A percentile compares a stretch with the other conserved stretches of the same genome.
Conservation (phyloP, 768 basidiomycete genomes). For the Podaxis sp. region DNA sequence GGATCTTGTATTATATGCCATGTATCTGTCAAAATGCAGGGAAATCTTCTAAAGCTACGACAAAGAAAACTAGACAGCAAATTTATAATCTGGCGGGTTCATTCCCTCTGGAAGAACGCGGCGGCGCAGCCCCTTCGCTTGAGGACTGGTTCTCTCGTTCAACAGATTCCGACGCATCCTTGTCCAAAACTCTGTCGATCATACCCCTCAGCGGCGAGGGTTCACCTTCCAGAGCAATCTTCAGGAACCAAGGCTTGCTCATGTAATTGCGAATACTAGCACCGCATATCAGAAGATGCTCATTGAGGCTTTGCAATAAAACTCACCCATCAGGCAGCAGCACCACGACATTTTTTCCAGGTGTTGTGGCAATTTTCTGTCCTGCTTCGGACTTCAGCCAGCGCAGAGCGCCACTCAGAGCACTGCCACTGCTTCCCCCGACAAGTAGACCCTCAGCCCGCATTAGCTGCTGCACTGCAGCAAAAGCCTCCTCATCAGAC, state of each 20-base stretch:
- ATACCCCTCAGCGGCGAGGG: constrained; percentile 51
- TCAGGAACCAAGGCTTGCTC: constrained; percentile 90
- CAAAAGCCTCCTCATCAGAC: constrained; percentile 77
- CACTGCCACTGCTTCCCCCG: constrained; percentile 92
- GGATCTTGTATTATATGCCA: neutral
- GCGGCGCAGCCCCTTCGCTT: neutral
- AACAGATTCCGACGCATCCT: constrained; percentile 3
- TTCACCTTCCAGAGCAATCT: constrained; percentile 57
- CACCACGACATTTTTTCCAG: constrained; percentile 86
- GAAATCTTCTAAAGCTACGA: neutral
- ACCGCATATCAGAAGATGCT: constrained; percentile 4
- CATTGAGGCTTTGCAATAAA: neutral
- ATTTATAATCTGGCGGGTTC: neutral
- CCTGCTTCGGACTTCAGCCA: constrained; percentile 80
- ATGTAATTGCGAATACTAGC: constrained; percentile 89
- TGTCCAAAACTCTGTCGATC: constrained; percentile 36
- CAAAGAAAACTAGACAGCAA: neutral
- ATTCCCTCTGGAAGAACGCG: neutral
- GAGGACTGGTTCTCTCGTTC: neutral
- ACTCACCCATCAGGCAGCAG: constrained; percentile 88
- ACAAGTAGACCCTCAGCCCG: constrained; percentile 85
- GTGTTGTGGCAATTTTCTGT: constrained; percentile 54
- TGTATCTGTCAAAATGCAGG: neutral
- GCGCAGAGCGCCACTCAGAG: constrained; percentile 70
- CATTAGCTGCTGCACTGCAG: constrained; percentile 74